Base-by-base conservation (phyloP, 495 filamentous ascomycete genomes). In the Penicillium antarcticum region DNA sequence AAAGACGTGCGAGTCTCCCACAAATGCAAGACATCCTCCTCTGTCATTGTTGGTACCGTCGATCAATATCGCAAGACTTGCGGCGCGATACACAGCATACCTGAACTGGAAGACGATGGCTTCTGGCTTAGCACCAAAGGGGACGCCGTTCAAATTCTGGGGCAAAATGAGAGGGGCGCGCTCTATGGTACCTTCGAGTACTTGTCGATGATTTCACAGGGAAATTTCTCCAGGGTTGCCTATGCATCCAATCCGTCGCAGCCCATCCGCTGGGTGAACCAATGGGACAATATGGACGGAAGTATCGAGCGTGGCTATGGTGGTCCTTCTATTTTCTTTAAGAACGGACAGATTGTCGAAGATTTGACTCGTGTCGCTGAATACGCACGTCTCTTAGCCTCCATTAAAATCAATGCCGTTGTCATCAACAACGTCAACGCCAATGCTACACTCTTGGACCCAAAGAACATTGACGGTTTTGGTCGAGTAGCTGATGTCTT, bases 401-500 rank as follows among this genome's bases (percentile, higher is more conserved):
- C 85, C 1, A 76, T 87, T 32, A 69, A 80, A 19, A 66, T 88
- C 59, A 89, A 89, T 52, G 85, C 70, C 2, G 70, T 86, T 24
- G 60, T 88, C 3, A 76, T 87, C 61, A 89, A 89, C 68, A 88
- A 89, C 46, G 85, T 88, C 54, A 89, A 89, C 58, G 83, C 86
- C 12, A 83, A 87, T 54, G 70, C 78, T 1, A 72, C 69, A 0
- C 65, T 85, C 5, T 68, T 89, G 38, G 80, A 56, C 4, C 52
- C 73, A 2, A 48, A 65, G 2, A 88, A 87, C 51, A 76, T 87
- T 51, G 71, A 78, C 24, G 84, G 86, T 0, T 63, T 89, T 4
- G 78, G 67, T 9, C 67, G 81, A 24, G 76, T 89, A 34, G 85
- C 85, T 4, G 80, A 87, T 61, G 75, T 67, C 6, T 78, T 87